Evolutionary conservation across 2,329 filamentous ascomycete species (phyloP).

Genomic region (Penicillium psychrosexuale): DNA sequence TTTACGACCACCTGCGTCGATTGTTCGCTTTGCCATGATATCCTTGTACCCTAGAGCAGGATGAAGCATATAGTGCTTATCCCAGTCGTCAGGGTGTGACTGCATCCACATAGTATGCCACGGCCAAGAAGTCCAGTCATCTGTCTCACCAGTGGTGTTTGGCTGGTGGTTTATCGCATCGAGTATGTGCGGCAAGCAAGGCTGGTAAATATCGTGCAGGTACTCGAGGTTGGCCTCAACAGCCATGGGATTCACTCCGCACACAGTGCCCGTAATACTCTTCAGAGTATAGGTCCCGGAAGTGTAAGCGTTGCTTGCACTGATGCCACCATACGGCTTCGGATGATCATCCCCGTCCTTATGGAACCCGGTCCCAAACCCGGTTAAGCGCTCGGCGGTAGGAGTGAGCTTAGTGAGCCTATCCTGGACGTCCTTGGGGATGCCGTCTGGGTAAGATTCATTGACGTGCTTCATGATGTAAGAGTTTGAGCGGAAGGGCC

Average conservation of each 20-base stretch:
- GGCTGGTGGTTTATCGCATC: slow-evolving; percentile 20
- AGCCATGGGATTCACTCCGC: slow-evolving; percentile 41
- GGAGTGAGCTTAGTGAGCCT: slow-evolving; percentile 27
- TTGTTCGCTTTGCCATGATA: slow-evolving; percentile 17
- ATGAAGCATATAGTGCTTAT: slow-evolving; percentile 26
- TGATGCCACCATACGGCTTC: slow-evolving; percentile 40
- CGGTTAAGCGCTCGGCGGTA: slow-evolving; percentile 26
- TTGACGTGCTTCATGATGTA: slow-evolving; percentile 34
- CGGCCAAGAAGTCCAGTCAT: slow-evolving; percentile 25
- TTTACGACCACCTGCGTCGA: slow-evolving; percentile 17
- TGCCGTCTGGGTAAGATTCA: slow-evolving; percentile 30
- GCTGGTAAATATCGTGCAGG: slow-evolving; percentile 43
- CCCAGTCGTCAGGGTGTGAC: slow-evolving; percentile 28
- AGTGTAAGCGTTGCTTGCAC: slow-evolving; percentile 41
- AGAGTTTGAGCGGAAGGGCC: slow-evolving; percentile 41
- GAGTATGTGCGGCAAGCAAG: slow-evolving; percentile 40
- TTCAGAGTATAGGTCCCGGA: slow-evolving; percentile 45
- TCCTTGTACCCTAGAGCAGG: slow-evolving; percentile 25
- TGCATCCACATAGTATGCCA: slow-evolving; percentile 32
- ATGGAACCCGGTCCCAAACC: slow-evolving; percentile 18
- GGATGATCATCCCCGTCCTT: slow-evolving; percentile 9
- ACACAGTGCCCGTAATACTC: slow-evolving; percentile 42
- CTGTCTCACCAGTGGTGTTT: slow-evolving; percentile 10
- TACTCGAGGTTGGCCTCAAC: slow-evolving; percentile 45
- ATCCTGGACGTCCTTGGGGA: slow-evolving; percentile 31